Evolutionary conservation across 2,329 filamentous ascomycete species (phyloP).

Genomic region (Pestalotiopsis sp.): DNA sequence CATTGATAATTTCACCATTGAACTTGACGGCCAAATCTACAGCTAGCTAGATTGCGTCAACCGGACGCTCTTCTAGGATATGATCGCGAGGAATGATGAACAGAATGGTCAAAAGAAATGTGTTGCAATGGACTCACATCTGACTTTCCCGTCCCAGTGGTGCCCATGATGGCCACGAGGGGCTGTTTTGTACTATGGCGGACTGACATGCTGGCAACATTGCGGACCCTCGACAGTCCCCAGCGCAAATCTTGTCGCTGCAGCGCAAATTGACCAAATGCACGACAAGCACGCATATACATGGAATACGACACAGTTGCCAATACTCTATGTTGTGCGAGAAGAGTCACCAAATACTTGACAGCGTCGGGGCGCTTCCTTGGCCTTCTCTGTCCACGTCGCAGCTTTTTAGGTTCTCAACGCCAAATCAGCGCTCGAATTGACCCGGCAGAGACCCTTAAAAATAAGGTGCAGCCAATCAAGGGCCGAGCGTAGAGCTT

Average conservation of each 20-base stretch:
- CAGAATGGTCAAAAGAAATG: neutral
- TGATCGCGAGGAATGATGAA: neutral
- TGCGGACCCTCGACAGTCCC: constrained; percentile 16
- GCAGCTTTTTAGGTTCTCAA: neutral
- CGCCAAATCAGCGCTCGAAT: neutral
- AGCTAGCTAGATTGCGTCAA: constrained; percentile 65
- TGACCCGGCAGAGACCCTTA: neutral
- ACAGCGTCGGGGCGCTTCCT: neutral
- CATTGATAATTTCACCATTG: constrained; percentile 94
- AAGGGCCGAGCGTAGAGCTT: neutral
- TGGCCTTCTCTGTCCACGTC: neutral
- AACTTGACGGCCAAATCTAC: constrained; percentile 82
- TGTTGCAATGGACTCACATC: constrained; percentile 35
- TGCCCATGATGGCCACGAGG: constrained; percentile 81
- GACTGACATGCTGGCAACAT: constrained; percentile 40
- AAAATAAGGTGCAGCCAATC: neutral
- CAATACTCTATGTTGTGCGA: neutral
- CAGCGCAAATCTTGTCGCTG: neutral
- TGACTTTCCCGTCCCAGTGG: constrained; percentile 79
- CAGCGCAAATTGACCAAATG: neutral
- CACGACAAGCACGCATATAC: neutral
- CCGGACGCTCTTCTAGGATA: too few species aligned
- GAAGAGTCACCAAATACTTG: neutral
- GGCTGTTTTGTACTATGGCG: constrained; percentile 52
- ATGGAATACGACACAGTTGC: neutral